A percentile compares a stretch with the other conserved stretches of the same genome.
phyloP scores from a whole-genome alignment of 192 early-diverging fungal species.

The Paraglomus brasilianum region DNA sequence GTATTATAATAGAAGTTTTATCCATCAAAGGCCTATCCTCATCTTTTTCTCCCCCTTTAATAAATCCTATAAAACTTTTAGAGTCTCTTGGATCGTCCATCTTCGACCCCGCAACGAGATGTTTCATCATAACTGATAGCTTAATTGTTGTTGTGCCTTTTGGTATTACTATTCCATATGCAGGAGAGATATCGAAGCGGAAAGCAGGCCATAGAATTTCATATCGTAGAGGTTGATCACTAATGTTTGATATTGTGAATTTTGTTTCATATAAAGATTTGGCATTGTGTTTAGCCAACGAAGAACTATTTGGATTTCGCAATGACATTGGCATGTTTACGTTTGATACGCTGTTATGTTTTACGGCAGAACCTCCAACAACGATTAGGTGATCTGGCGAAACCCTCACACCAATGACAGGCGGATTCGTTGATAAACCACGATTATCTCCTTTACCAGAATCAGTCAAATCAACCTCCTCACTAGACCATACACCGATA shows the following conservation, averaged over 20 bases:
- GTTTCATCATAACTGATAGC: constrained; percentile 28
- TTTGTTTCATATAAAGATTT: constrained; percentile 32
- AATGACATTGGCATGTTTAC: constrained; percentile 5
- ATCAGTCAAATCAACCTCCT: constrained; percentile 32
- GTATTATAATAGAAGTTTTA: constrained; percentile 20
- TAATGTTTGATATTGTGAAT: constrained; percentile 30
- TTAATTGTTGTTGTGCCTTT: constrained; percentile 18
- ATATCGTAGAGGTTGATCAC: constrained; percentile 13
- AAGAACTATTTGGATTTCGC: constrained; percentile 28
- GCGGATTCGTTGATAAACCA: neutral
- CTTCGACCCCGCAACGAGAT: constrained; percentile 21
- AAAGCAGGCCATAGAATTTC: constrained; percentile 33
- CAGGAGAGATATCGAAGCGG: constrained; percentile 25
- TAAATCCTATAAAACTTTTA: constrained; percentile 25
- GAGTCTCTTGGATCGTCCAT: constrained; percentile 23
- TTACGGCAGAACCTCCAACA: constrained; percentile 1
- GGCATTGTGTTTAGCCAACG: constrained; percentile 28
- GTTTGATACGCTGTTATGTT: neutral
- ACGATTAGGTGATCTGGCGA: constrained; percentile 29
- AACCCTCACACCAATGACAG: constrained; percentile 20
- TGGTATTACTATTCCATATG: constrained; percentile 25
- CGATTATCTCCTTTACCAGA: constrained; percentile 12
- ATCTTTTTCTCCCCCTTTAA: constrained; percentile 15
- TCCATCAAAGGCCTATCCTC: constrained; percentile 22
- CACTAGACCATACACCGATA: constrained; percentile 32